Base-by-base conservation (phyloP, 2,329 filamentous ascomycete genomes). In the Paracoccidioides brasiliensis region DNA sequence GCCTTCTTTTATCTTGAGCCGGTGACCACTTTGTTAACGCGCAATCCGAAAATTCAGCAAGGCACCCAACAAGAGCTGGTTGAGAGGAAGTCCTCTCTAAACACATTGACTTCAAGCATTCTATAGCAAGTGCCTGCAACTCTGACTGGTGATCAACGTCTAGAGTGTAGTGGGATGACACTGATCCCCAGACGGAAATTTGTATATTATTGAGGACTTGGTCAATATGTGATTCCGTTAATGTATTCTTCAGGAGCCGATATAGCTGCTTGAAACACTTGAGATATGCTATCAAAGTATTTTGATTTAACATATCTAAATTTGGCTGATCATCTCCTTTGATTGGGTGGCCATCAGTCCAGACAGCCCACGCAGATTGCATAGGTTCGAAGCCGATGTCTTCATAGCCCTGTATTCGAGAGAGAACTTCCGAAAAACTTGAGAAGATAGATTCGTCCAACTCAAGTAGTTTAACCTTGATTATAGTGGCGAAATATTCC, bases 211-310 rank as follows among this genome's bases (percentile, higher is more conserved):
- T 74, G 1, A 95, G 76, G 69, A 94, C 85, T n/a, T 77, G 78
- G 43, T 78, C 74, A 7, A 90, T 80, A 49, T 80, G 78, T 2
- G 82, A 76, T 0, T 80, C 73, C 8, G 79, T 78, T 22, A 95
- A 73, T 14, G 81, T 78, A 6, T 76, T 71, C 56, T 84, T 78
- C 50, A 89, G 81, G 4, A 96, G 78, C 0, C 82, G 80, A 64
- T 95, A 95, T 0, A 97, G 78, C 62, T 93, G 84, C 55, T 82
- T 76, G 43, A 93, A 80, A 1, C 86, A 79, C 28, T 83, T 79
- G 0, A 93, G 80, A 71, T 95, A 96, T n/a, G 90, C 86, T 35
- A 88, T 74, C n/a, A 91, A 79, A 9, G 88, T 90, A 56, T 84
- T 84, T 66, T 95, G 88, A 61, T 93, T 94, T 58, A 86, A 80